These are phyloP conservation scores for Wickerhamomyces xylosicus DNA, from an alignment of 805 yeast genomes.

Conservation along the genomic window DNA sequence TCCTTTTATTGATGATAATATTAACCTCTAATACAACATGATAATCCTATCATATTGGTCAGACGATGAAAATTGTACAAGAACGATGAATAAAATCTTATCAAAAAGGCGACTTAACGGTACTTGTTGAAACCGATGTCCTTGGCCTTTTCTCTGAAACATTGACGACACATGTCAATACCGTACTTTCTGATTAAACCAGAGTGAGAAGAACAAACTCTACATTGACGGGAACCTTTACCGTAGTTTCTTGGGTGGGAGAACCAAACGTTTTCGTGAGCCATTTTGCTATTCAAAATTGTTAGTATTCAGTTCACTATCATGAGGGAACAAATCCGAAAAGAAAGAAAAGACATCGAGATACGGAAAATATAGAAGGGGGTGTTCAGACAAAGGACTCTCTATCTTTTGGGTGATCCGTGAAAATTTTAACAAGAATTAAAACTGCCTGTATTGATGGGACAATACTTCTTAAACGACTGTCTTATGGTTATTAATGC, in stretches of 20 bases:
- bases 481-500: neutral
- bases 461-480: neutral
- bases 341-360: neutral
- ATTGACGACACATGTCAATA: constrained; percentile 99
- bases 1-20: too few relatives aligned
- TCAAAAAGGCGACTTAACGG: constrained; percentile 52
- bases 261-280: constrained; percentile 99
- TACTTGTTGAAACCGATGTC: constrained; percentile 99
- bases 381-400: too few relatives aligned
- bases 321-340: neutral
- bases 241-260: constrained; percentile 99
- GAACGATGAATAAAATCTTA: too few relatives aligned
- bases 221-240: constrained; percentile 99
- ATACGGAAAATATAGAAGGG: neutral
- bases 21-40: too few relatives aligned
- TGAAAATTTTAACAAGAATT: neutral
- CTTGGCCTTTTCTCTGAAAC: constrained; percentile 99
- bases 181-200: constrained; percentile 99
- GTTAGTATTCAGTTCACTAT: constrained; percentile 20
- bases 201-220: constrained; percentile 97
- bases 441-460: neutral
- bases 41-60: too few relatives aligned
- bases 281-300: constrained; percentile 60
- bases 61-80: too few relatives aligned
- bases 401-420: too few relatives aligned